Evolutionary conservation across 192 early-diverging fungal genomes (phyloP).

Genomic region (Pilaira anomala): DNA sequence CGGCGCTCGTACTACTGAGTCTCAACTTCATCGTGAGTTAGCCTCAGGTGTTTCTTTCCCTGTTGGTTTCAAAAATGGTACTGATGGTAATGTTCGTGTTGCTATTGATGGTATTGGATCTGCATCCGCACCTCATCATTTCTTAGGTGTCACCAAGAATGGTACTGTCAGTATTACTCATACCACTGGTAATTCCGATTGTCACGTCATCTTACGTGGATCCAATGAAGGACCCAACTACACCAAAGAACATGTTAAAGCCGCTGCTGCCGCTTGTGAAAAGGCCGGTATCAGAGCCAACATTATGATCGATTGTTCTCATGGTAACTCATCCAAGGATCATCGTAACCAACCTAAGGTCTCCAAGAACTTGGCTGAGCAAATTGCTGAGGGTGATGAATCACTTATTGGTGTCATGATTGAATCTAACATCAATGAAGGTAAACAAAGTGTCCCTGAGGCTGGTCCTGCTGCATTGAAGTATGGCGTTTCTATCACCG

Average conservation of each 20-base stretch:
- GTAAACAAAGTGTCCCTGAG: constrained; percentile 80
- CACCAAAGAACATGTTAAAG: constrained; percentile 56
- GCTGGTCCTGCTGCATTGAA: constrained; percentile 63
- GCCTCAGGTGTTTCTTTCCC: constrained; percentile 93
- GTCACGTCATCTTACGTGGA: constrained; percentile 90
- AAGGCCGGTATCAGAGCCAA: constrained; percentile 61
- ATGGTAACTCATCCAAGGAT: constrained; percentile 89
- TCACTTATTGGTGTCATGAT: constrained; percentile 88
- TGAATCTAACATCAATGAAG: constrained; percentile 85
- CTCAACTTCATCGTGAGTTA: constrained; percentile 92
- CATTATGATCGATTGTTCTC: constrained; percentile 95
- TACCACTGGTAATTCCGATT: constrained; percentile 78
- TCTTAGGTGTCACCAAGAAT: constrained; percentile 93
- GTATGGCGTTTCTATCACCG: constrained; percentile 91
- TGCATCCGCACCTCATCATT: constrained; percentile 78
- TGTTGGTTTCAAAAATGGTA: constrained; percentile 98
- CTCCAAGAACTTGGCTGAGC: constrained; percentile 59
- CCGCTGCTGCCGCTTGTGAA: constrained; percentile 53
- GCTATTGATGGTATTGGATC: constrained; percentile 75
- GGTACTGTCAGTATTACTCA: constrained; percentile 88
- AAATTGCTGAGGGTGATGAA: constrained; percentile 68
- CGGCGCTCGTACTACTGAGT: constrained; percentile 94
- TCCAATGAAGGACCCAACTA: constrained; percentile 90
- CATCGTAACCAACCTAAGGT: constrained; percentile 86
- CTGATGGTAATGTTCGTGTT: constrained; percentile 82